phyloP scores from a whole-genome alignment of 1,284 basidiomycete species.

The Microbotryum intermedium region DNA sequence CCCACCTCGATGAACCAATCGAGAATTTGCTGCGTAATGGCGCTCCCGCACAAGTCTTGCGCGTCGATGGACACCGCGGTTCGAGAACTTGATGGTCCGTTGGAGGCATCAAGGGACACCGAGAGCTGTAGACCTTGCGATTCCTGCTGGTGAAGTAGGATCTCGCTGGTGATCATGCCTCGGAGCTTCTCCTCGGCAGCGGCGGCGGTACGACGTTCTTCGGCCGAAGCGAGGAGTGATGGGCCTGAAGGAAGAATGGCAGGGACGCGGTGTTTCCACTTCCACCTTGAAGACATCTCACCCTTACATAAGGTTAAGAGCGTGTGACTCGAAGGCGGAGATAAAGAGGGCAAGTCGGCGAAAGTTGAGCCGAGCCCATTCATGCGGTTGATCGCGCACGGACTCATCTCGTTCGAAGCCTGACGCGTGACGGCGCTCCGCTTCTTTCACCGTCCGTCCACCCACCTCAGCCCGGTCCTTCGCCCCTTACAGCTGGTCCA shows the following conservation, averaged over 20 bases:
- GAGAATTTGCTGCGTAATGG: not conserved
- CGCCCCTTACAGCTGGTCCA: not conserved
- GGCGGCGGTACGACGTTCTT: not conserved
- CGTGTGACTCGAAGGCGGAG: too few species aligned
- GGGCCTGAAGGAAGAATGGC: too few species aligned
- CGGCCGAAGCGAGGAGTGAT: not conserved
- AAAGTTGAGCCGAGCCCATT: not conserved
- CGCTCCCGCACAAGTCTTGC: not conserved
- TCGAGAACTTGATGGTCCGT: not conserved
- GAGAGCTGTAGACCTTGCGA: not conserved
- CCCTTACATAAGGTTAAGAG: too few species aligned
- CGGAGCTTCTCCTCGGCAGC: not conserved
- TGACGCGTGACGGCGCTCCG: not conserved
- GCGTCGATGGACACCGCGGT: not conserved
- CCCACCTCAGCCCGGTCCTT: too few species aligned
- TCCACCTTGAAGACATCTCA: too few species aligned
- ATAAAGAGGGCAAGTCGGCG: not conserved
- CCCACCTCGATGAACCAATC: constrained; percentile 8
- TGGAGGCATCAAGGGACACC: not conserved
- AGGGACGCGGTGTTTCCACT: too few species aligned
- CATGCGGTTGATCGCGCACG: not conserved
- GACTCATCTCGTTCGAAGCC: too few species aligned
- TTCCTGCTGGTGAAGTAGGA: not conserved
- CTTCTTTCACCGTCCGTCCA: not conserved
- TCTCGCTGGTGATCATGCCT: not conserved